Percentiles rank a stretch among this genome's conserved stretches.
phyloP scores from a whole-genome alignment of 139 green algal genomes.

The Auxenochlorella protothecoides region DNA sequence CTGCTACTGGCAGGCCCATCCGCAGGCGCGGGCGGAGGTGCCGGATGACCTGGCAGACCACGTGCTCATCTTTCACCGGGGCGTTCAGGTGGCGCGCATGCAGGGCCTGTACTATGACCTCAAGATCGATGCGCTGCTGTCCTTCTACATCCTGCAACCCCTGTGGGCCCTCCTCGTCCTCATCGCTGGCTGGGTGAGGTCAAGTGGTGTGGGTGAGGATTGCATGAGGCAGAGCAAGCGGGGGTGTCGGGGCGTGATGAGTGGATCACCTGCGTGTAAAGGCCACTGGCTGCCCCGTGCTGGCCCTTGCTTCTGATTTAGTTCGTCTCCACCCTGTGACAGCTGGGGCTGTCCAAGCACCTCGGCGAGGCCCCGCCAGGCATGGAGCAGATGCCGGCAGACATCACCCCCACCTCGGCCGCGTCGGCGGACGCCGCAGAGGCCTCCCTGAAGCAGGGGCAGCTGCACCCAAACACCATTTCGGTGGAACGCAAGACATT shows the following conservation, averaged over 20 bases:
- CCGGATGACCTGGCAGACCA: constrained; percentile 29
- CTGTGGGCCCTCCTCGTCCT: constrained; percentile 9
- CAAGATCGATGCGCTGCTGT: constrained; percentile 61
- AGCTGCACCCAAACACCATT: too few relatives aligned
- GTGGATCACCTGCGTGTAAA: not conserved
- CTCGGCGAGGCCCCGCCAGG: too few relatives aligned
- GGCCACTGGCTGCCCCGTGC: not conserved
- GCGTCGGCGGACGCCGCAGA: too few relatives aligned
- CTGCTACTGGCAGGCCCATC: constrained; percentile 11
- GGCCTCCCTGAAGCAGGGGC: too few relatives aligned
- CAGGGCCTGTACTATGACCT: constrained; percentile 35
- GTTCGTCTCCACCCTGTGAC: too few relatives aligned
- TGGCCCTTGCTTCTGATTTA: not conserved
- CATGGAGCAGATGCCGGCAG: too few relatives aligned
- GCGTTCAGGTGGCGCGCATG: constrained; percentile 19
- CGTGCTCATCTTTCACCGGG: constrained; percentile 58
- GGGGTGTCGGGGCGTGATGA: not conserved
- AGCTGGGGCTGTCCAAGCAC: too few relatives aligned
- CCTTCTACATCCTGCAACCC: constrained; percentile 31
- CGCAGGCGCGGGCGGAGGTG: not conserved
- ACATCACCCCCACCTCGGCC: too few relatives aligned
- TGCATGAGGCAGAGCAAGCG: too few relatives aligned
- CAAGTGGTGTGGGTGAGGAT: too few relatives aligned
- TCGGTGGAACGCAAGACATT: too few relatives aligned
- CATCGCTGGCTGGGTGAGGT: not conserved